These are phyloP conservation scores for Vitis riparia DNA, from an alignment of 164 flowering plant genomes.

Conservation along the genomic window DNA sequence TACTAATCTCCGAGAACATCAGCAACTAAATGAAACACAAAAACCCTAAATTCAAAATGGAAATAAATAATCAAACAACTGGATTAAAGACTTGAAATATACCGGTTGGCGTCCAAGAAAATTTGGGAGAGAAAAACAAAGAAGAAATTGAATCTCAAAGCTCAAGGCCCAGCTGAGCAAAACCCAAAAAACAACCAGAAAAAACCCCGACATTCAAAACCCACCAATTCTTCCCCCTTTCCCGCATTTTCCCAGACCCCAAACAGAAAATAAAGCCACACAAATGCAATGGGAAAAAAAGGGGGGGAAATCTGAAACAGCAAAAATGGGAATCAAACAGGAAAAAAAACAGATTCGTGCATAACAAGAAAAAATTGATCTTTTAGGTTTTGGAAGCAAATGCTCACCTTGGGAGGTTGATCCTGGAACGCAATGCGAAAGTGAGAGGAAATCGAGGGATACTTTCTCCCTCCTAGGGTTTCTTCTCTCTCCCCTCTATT, in stretches of 20 bases:
- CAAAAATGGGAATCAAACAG: neutral
- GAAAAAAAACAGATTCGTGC: conserved; percentile 1
- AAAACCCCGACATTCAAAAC: neutral
- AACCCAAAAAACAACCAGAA: neutral
- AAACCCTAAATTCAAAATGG: no score
- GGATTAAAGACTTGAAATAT: no score
- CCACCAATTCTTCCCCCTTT: neutral
- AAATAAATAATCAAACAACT: no score
- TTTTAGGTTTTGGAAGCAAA: neutral
- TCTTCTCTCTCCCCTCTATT: neutral
- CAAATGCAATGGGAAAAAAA: no score
- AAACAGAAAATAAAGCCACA: neutral
- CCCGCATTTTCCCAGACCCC: conserved; percentile 8
- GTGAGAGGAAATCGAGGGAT: neutral
- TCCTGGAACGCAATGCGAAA: conserved; percentile 17
- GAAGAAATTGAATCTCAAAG: no score
- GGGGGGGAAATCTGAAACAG: neutral
- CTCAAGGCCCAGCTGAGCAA: no score
- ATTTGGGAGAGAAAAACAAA: no score
- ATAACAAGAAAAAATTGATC: neutral
- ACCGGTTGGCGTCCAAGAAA: no score
- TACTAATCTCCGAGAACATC: no score
- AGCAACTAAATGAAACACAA: no score
- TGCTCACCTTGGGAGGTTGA: conserved; percentile 9
- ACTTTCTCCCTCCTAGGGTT: conserved; percentile 10